A percentile compares a stretch with the other conserved stretches of the same genome.
These are phyloP conservation scores for Aquilaria yunnanensis DNA, from an alignment of 345 rosid species.

Conservation along the genomic window DNA sequence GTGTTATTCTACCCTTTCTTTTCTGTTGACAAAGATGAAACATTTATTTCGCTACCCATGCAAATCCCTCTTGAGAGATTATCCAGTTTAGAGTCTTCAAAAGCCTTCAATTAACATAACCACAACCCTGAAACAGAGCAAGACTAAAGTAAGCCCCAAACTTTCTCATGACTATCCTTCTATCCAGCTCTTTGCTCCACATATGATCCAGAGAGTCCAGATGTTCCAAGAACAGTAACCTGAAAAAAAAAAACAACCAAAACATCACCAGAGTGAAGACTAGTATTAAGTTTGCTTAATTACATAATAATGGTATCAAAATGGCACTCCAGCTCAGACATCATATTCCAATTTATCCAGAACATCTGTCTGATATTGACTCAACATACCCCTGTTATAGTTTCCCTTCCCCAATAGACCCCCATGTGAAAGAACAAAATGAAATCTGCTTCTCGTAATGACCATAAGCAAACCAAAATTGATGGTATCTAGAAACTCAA, in stretches of 20 bases:
- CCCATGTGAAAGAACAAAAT: too few relatives aligned
- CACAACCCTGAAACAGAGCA: constrained; percentile 1
- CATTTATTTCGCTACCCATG: constrained; percentile 17
- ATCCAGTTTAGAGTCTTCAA: constrained; percentile 5
- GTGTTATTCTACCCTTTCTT: too few relatives aligned
- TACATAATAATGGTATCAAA: too few relatives aligned
- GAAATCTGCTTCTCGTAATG: too few relatives aligned
- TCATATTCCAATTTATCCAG: too few relatives aligned
- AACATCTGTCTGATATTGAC: too few relatives aligned
- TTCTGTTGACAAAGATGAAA: constrained; percentile 6
- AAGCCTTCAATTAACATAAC: constrained; percentile 4
- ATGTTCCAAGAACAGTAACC: constrained; percentile 87
- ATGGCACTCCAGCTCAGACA: too few relatives aligned
- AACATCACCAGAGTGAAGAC: background rate
- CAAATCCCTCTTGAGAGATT: constrained; percentile 8
- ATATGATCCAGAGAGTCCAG: constrained; percentile 89
- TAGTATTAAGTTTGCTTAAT: too few relatives aligned
- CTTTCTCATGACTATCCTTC: background rate
- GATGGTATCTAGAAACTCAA: too few relatives aligned
- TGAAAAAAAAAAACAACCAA: constrained; percentile 21
- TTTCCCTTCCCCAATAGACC: too few relatives aligned
- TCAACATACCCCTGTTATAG: too few relatives aligned
- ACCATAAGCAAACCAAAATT: too few relatives aligned
- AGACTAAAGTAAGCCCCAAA: background rate
- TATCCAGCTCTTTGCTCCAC: constrained; percentile 68